Percentiles rank a stretch among this genome's conserved stretches.
Conservation (phyloP, 2,329 filamentous ascomycete genomes). For the Beauveria asiatica region DNA sequence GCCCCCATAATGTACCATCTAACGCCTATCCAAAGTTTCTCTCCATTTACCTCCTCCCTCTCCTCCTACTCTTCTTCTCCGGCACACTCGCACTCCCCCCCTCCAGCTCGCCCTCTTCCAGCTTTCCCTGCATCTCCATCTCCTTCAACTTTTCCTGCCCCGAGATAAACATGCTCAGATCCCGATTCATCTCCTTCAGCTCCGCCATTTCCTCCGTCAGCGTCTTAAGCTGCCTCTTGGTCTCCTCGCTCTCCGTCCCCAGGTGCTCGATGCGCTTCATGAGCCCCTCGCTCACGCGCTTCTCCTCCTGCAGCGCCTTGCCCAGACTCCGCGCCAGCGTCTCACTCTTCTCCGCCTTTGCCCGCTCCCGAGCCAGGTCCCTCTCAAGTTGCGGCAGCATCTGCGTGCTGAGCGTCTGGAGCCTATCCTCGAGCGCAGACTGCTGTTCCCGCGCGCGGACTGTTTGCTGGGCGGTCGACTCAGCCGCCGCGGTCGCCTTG, state of each 20-base stretch:
- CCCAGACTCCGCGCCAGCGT: slow-evolving; percentile 67
- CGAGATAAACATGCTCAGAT: slow-evolving; percentile 80
- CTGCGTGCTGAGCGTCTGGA: slow-evolving; percentile 40
- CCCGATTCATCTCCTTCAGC: slow-evolving; percentile 76
- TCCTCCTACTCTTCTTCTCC: slow-evolving; percentile 48
- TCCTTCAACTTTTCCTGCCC: slow-evolving; percentile 72
- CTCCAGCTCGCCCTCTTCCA: slow-evolving; percentile 62
- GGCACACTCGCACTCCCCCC: slow-evolving; percentile 63
- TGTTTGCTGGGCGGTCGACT: slow-evolving; percentile 47
- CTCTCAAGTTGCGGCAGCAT: slow-evolving; percentile 63
- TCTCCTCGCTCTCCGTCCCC: slow-evolving; percentile 49
- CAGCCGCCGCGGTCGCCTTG: slow-evolving; percentile 59
- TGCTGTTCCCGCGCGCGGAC: slow-evolving; percentile 43
- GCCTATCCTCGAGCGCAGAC: slow-evolving; percentile 36
- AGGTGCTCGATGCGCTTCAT: slow-evolving; percentile 74
- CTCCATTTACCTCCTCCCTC: slow-evolving; percentile 33
- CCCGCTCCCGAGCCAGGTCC: slow-evolving; percentile 60
- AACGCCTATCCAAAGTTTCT: neutral
- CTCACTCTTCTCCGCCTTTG: slow-evolving; percentile 62
- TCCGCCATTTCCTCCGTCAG: slow-evolving; percentile 60
- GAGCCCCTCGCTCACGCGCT: slow-evolving; percentile 70
- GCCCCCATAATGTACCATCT: neutral
- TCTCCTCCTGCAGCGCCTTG: slow-evolving; percentile 76
- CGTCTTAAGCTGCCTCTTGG: slow-evolving; percentile 48
- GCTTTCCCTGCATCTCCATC: slow-evolving; percentile 50